phyloP scores from a whole-genome alignment of 257 asterid genomes.

The Coffea eugenioides region DNA sequence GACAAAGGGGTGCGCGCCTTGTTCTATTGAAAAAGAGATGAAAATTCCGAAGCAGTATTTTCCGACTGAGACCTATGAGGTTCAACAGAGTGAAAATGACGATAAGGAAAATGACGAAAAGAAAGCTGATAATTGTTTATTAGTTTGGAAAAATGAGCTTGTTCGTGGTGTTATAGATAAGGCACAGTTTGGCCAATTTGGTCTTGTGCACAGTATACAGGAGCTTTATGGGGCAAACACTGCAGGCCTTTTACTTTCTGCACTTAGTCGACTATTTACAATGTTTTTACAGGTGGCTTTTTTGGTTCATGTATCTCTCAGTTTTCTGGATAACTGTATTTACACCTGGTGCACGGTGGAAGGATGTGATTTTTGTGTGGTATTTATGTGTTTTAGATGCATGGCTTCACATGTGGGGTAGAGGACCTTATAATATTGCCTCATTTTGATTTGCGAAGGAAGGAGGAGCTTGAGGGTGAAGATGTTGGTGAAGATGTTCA shows the following conservation, averaged over 20 bases:
- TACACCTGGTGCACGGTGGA: neutral
- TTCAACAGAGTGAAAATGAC: conserved; percentile 41
- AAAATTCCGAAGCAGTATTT: conserved; percentile 78
- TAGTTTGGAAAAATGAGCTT: conserved; percentile 88
- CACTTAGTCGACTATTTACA: conserved; percentile 84
- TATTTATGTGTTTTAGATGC: conserved; percentile 49
- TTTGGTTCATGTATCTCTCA: neutral
- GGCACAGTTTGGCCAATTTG: conserved; percentile 97
- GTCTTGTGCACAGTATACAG: conserved; percentile 93
- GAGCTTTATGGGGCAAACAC: conserved; percentile 88
- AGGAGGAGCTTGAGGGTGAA: conserved; percentile 83
- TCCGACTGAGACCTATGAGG: conserved; percentile 25
- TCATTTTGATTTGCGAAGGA: conserved; percentile 61
- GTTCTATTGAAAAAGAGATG: conserved; percentile 72
- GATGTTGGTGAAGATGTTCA: conserved; percentile 98
- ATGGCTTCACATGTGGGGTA: conserved; percentile 95
- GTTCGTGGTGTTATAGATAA: conserved; percentile 96
- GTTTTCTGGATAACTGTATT: neutral
- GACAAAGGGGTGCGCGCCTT: conserved; percentile 79
- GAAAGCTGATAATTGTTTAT: conserved; percentile 73
- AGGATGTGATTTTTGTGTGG: conserved; percentile 18
- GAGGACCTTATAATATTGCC: conserved; percentile 93
- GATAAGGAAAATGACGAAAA: conserved; percentile 66
- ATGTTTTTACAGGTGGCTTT: conserved; percentile 79
- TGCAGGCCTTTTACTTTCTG: conserved; percentile 92